phyloP scores from a whole-genome alignment of 2,329 filamentous ascomycete species.

The Fusarium mexicanum region DNA sequence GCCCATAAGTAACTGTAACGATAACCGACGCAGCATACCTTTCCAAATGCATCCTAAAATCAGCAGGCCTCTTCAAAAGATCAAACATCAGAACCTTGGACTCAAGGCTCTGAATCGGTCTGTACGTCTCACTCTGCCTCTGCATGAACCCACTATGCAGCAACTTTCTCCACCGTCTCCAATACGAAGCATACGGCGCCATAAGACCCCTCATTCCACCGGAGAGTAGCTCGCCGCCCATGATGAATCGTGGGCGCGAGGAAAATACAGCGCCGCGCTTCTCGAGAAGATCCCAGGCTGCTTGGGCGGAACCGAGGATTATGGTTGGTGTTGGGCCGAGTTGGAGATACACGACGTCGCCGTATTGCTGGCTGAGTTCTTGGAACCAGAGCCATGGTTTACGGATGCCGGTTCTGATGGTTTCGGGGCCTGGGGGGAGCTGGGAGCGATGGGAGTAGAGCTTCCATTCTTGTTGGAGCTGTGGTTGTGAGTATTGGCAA shows the following conservation, averaged over 20 bases:
- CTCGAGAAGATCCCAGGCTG: conserved; percentile 56
- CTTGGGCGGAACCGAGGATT: conserved; percentile 53
- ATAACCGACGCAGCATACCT: conserved; percentile 53
- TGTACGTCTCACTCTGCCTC: conserved; percentile 54
- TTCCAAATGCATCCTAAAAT: conserved; percentile 41
- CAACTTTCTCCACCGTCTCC: conserved; percentile 55
- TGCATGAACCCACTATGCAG: conserved; percentile 57
- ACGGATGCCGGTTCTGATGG: conserved; percentile 49
- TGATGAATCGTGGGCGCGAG: conserved; percentile 57
- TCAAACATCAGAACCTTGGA: conserved; percentile 53
- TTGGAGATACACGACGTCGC: conserved; percentile 55
- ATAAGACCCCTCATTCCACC: conserved; percentile 55
- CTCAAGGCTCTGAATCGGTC: conserved; percentile 54
- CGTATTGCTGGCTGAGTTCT: conserved; percentile 50
- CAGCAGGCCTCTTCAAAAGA: conserved; percentile 44
- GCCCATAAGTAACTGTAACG: conserved; percentile 54
- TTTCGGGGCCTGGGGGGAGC: conserved; percentile 52
- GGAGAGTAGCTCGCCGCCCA: conserved; percentile 55
- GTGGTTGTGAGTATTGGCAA: not conserved
- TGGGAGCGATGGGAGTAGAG: conserved; percentile 51
- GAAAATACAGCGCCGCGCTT: conserved; percentile 55
- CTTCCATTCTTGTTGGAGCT: conserved; percentile 52
- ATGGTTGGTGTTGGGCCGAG: conserved; percentile 55
- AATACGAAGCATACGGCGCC: conserved; percentile 54
- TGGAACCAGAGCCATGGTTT: conserved; percentile 57